Base-by-base conservation (phyloP, 2,329 filamentous ascomycete species). In the Colletotrichum eleusines region DNA sequence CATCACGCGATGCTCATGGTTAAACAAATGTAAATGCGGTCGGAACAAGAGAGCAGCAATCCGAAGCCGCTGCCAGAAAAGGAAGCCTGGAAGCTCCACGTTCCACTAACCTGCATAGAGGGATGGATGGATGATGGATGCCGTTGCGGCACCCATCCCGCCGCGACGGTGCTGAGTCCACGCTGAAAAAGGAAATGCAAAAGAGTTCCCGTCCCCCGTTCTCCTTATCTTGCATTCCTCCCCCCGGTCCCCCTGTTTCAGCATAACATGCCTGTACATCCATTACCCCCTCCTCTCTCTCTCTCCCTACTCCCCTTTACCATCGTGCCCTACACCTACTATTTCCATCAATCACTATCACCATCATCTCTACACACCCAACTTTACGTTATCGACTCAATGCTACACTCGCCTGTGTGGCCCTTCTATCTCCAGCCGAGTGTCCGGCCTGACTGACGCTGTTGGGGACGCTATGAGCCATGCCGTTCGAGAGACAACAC, bases 91-190 rank as follows among this genome's bases (percentile, higher is more conserved):
- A 58, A 58, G 44, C 51, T 64, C 42, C 26, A 58, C 26, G 60
- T 68, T 68, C 66, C 60, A 58, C 60, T n/a, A 26, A 35, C 31
- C 60, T 58, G 66, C 59, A 67, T 67, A 40, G 40, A 50, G 12
- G 33, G 31, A 33, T 33, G 35, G 5, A 35, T 11, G 35, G 35
- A 35, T 40, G n/a, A 40, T 40, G 38, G 31, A 33, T 40, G n/a
- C n/a, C n/a, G n/a, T n/a, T n/a, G n/a, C n/a, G n/a, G n/a, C n/a
- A n/a, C n/a, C n/a, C n/a, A n/a, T n/a, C n/a, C n/a, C n/a, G n/a
- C n/a, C n/a, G n/a, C n/a, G n/a, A n/a, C n/a, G n/a, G n/a, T n/a
- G n/a, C n/a, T n/a, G n/a, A n/a, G n/a, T n/a, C n/a, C n/a, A n/a
- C n/a, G n/a, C n/a, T n/a, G n/a, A n/a, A n/a, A 16, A 40, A 46